A percentile compares a stretch with the other conserved stretches of the same genome.
phyloP scores from a whole-genome alignment of 2,329 filamentous ascomycete genomes.

The Tolypocladium endophyticum region DNA sequence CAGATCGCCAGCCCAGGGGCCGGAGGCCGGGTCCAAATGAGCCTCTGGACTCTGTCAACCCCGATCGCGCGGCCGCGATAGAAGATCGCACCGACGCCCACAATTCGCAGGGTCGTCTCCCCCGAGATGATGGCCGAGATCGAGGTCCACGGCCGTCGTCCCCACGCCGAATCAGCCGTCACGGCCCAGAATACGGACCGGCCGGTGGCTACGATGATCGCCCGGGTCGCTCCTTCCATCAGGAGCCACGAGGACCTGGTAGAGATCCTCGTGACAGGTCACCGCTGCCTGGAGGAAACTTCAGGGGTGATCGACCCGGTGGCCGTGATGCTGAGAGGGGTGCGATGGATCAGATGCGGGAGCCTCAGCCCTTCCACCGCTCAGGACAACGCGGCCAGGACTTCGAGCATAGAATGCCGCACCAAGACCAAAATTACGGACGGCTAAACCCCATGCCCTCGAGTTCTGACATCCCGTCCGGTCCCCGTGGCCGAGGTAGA shows the following conservation, averaged over 20 bases:
- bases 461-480: constrained; percentile 40
- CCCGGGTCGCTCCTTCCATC: constrained; percentile 28
- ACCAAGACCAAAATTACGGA: constrained; percentile 53
- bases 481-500: constrained; percentile 41
- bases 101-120: constrained; percentile 19
- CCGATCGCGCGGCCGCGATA: constrained; percentile 35
- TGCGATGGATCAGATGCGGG: constrained; percentile 27
- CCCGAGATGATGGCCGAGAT: constrained; percentile 35
- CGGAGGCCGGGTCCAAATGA: constrained; percentile 17
- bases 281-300: constrained; percentile 13
- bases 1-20: constrained; percentile 16
- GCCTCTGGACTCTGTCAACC: constrained; percentile 31
- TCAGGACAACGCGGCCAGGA: constrained; percentile 28
- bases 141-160: constrained; percentile 33
- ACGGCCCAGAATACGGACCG: constrained; percentile 17
- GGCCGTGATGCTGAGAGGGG: constrained; percentile 28
- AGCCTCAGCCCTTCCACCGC: constrained; percentile 26
- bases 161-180: constrained; percentile 30
- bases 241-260: constrained; percentile 17
- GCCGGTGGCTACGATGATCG: constrained; percentile 36
- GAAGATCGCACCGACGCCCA: constrained; percentile 23
- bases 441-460: constrained; percentile 44
- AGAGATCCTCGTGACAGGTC: constrained; percentile 23
- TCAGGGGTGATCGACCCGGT: constrained; percentile 22
- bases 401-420: constrained; percentile 35